phyloP scores from a whole-genome alignment of 495 filamentous ascomycete genomes.

The Corynascus novoguineensis region DNA sequence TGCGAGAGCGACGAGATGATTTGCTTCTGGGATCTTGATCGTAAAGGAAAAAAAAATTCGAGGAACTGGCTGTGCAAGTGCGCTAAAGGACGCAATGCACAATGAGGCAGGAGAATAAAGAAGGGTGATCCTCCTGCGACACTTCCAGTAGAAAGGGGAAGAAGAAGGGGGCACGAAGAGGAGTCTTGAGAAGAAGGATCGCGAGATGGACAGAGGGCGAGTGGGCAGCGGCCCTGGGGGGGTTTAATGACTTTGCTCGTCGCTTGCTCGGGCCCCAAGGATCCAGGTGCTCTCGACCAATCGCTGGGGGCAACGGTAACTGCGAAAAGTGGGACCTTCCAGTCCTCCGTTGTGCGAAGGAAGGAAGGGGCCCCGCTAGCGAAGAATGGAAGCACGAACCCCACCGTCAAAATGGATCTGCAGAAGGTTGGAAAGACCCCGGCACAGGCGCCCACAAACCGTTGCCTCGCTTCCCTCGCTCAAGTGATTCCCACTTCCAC shows the following conservation, averaged over 20 bases:
- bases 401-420: not conserved
- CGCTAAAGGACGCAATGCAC: constrained; percentile 1
- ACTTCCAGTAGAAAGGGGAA: constrained; percentile 26
- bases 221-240: constrained; percentile 32
- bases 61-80: not conserved
- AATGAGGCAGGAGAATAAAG: constrained; percentile 22
- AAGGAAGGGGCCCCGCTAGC: not conserved
- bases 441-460: not conserved
- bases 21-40: constrained; percentile 28
- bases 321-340: not conserved
- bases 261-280: constrained; percentile 8
- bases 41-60: constrained; percentile 4
- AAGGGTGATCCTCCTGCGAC: constrained; percentile 25
- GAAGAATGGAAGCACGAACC: not conserved
- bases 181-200: constrained; percentile 32
- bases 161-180: constrained; percentile 29
- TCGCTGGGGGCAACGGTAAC: not conserved
- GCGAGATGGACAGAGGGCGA: constrained; percentile 24
- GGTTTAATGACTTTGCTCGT: constrained; percentile 32
- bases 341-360: not conserved
- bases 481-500: not conserved
- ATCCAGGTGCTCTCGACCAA: not conserved
- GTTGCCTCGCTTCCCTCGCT: not conserved
- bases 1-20: constrained; percentile 17
- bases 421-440: not conserved